A percentile compares a stretch with the other conserved stretches of the same genome.
Conservation (phyloP, 2,329 filamentous ascomycete species). For the Cladosporium velox region DNA sequence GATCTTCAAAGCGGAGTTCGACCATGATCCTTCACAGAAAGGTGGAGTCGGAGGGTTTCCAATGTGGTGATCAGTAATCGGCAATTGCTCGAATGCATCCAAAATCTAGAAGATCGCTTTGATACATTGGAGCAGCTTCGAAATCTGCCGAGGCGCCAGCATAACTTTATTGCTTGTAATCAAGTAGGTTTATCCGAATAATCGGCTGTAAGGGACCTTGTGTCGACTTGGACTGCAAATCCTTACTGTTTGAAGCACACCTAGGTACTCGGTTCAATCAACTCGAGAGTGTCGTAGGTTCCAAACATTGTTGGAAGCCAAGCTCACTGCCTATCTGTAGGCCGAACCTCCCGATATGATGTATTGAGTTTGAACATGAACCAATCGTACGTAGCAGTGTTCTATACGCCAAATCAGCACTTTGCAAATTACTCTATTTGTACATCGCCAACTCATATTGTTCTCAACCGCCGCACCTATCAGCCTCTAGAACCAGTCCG, state of each 20-base stretch:
- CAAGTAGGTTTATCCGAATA: no score
- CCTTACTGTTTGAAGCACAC: no score
- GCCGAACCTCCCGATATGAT: background rate
- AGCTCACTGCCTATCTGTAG: no score
- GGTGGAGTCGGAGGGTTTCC: background rate
- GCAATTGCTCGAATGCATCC: background rate
- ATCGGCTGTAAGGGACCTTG: no score
- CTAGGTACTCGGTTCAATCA: no score
- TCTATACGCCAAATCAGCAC: background rate
- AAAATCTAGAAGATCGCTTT: no score
- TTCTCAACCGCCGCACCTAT: no score
- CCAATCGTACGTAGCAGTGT: background rate
- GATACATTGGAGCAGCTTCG: no score
- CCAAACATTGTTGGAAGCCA: no score
- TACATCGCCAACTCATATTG: background rate
- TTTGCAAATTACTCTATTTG: background rate
- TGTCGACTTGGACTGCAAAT: no score
- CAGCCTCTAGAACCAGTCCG: slow-evolving; percentile 16
- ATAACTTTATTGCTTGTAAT: no score
- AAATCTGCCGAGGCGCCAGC: background rate
- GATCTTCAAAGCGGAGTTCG: background rate
- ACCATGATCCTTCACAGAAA: background rate
- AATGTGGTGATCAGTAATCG: background rate
- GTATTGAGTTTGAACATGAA: background rate
- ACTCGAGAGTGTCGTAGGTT: no score